Evolutionary conservation across 306 rosid genomes (phyloP), one percentile per base, ranked within the genome.

Genomic region (Dryas drummondii): DNA sequence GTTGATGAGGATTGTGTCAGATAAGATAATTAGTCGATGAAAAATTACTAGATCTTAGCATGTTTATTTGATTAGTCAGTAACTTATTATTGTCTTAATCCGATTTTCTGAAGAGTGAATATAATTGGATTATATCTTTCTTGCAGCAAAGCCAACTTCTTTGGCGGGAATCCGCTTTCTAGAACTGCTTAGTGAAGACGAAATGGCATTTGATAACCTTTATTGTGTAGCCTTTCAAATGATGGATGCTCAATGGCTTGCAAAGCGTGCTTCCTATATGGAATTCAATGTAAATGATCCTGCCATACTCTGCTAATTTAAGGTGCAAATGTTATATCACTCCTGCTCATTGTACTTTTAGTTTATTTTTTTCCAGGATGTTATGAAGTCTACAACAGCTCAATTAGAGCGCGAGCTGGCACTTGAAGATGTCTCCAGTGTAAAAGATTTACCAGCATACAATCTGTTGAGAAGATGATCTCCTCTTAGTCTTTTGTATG

Each of bases 211-310:
- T 80, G 99, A 94, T 76, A 79, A 82, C 78, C 91, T 94, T 26
- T 94, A 64, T 68, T 92, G 99, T 75, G 80, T 92, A 49, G 90
- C 97, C 68, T 94, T 88, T 79, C 91, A 80, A 81, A 87, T 92
- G 96, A 90, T 94, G 97, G 99, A 94, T 85, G 96, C 92, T 60
- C 97, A 91, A 69, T 94, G 99, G 99, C 93, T 94, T 9, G 93
- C 97, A 26, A 90, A 81, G 81, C 93, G 88, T n/a, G 97, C 99
- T 42, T 82, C 99, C 0, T 94, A 94, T 70, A 90, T 94, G 99
- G 92, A 92, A 45, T 94, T 94, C 84, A 94, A 94, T 59, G 99
- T 94, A 91, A 82, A 70, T 53, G 2, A 10, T 17, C 9, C 74
- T 76, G 14, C 46, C 17, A 27, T 55, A 48, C 26, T 10, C 17